Evolutionary conservation across 768 basidiomycete genomes (phyloP).

Genomic region (Cystobasidium tubakii): DNA sequence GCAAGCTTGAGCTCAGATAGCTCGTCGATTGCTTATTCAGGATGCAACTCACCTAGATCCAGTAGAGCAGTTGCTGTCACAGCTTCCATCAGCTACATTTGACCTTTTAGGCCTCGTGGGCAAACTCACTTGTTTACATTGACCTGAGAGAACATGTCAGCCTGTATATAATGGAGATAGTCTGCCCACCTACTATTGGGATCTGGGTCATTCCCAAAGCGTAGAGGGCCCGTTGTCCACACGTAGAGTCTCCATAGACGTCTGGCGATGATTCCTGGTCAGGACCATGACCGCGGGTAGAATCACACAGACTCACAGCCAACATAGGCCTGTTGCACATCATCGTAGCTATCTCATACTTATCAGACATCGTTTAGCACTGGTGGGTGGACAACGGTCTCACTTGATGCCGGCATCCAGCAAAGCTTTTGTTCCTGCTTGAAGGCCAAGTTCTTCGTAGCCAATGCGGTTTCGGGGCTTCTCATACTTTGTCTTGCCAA

Average conservation of each 20-base stretch:
- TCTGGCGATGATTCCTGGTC: too few species aligned
- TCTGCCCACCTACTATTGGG: conserved; percentile 18
- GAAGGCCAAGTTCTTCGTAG: conserved; percentile 72
- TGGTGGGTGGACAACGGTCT: background rate
- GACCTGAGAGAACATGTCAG: conserved; percentile 9
- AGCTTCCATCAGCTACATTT: background rate
- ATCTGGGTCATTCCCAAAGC: conserved; percentile 68
- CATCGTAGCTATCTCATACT: conserved; percentile 57
- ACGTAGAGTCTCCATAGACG: conserved; percentile 40
- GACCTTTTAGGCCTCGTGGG: too few species aligned
- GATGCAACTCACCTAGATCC: background rate
- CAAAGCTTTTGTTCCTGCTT: conserved; percentile 78
- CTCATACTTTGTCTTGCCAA: conserved; percentile 69
- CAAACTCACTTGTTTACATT: conserved; percentile 52
- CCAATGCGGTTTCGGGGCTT: conserved; percentile 55
- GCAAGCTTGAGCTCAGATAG: conserved; percentile 50
- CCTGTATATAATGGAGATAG: background rate
- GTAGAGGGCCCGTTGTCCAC: conserved; percentile 64
- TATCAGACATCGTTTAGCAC: background rate
- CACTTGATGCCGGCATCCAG: conserved; percentile 73
- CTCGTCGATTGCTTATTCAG: background rate
- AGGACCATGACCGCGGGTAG: too few species aligned
- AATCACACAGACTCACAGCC: conserved; percentile 75
- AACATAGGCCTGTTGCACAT: conserved; percentile 65
- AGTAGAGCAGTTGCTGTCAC: conserved; percentile 15